A percentile compares a stretch with the other conserved stretches of the same genome.
These are phyloP conservation scores for Mediolabrus comicus DNA, from an alignment of 108 stramenopile genomes.

Conservation along the genomic window DNA sequence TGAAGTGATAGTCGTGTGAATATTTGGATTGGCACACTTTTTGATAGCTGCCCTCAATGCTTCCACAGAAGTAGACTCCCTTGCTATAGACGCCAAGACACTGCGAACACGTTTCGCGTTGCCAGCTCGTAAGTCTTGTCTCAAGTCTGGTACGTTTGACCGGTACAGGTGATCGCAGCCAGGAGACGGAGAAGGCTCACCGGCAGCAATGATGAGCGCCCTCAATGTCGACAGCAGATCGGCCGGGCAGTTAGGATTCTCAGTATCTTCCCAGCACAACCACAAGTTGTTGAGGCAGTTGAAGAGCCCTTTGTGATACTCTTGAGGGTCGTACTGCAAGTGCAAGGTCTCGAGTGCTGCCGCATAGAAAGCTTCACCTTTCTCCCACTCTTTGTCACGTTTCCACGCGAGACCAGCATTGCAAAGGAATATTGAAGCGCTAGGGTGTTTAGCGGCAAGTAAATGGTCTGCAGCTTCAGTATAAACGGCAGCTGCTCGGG, in stretches of 20 bases:
- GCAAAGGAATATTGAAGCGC: not conserved
- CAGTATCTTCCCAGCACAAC: not conserved
- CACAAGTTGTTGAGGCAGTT: not conserved
- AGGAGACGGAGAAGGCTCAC: not conserved
- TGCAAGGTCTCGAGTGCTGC: not conserved
- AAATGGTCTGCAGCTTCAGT: not conserved
- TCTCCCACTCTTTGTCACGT: not conserved
- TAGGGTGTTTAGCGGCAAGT: not conserved
- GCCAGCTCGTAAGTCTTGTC: not conserved
- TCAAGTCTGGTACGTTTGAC: not conserved
- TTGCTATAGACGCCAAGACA: not conserved
- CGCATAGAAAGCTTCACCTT: slow-evolving; percentile 1
- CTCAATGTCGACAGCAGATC: not conserved
- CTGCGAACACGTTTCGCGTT: not conserved
- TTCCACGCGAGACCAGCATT: slow-evolving; percentile 1
- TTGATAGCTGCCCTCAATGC: slow-evolving; percentile 1
- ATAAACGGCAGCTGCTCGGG: not conserved
- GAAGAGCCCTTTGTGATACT: not conserved
- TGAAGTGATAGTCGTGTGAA: not conserved
- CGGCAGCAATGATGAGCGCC: not conserved
- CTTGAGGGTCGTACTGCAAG: not conserved
- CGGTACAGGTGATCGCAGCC: too few species aligned
- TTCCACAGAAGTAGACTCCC: slow-evolving; percentile 2
- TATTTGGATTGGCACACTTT: not conserved
- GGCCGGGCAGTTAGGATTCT: not conserved